phyloP scores from a whole-genome alignment of 192 early-diverging fungal species.

The Backusella australiensis region DNA sequence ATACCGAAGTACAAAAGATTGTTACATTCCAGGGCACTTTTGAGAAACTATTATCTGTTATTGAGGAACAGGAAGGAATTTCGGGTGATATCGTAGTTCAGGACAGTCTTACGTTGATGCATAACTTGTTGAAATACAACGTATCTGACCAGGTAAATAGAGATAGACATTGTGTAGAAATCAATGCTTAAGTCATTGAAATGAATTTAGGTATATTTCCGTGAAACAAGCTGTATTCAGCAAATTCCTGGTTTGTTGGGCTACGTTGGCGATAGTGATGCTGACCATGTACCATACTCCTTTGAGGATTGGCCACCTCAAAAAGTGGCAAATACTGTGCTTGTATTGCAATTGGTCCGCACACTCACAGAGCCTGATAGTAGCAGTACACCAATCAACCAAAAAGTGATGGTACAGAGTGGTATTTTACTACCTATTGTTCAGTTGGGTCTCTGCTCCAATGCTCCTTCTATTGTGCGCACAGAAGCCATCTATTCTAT shows the following conservation, averaged over 20 bases:
- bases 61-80: slow-evolving; percentile 87
- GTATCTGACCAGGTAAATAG: slow-evolving; percentile 88
- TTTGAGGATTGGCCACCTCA: slow-evolving; percentile 76
- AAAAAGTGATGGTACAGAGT: slow-evolving; percentile 85
- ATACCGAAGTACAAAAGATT: slow-evolving; percentile 98
- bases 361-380: slow-evolving; percentile 88
- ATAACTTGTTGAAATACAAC: slow-evolving; percentile 93
- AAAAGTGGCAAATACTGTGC: slow-evolving; percentile 83
- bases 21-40: slow-evolving; percentile 99
- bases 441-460: slow-evolving; percentile 72
- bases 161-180: not conserved
- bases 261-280: slow-evolving; percentile 38
- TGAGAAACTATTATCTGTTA: slow-evolving; percentile 85
- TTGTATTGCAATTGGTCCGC: slow-evolving; percentile 85
- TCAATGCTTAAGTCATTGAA: not conserved
- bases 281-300: slow-evolving; percentile 39
- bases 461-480: slow-evolving; percentile 75
- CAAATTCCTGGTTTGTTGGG: slow-evolving; percentile 79
- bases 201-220: slow-evolving; percentile 79
- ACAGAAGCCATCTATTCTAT: slow-evolving; percentile 84
- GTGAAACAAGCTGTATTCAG: slow-evolving; percentile 93
- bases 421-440: slow-evolving; percentile 79
- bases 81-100: slow-evolving; percentile 95
- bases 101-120: slow-evolving; percentile 91
- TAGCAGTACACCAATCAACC: slow-evolving; percentile 84